Percentiles rank a stretch among this genome's conserved stretches.
Evolutionary conservation across 2,329 filamentous ascomycete genomes (phyloP).

Genomic region (Colletotrichum tropicale): DNA sequence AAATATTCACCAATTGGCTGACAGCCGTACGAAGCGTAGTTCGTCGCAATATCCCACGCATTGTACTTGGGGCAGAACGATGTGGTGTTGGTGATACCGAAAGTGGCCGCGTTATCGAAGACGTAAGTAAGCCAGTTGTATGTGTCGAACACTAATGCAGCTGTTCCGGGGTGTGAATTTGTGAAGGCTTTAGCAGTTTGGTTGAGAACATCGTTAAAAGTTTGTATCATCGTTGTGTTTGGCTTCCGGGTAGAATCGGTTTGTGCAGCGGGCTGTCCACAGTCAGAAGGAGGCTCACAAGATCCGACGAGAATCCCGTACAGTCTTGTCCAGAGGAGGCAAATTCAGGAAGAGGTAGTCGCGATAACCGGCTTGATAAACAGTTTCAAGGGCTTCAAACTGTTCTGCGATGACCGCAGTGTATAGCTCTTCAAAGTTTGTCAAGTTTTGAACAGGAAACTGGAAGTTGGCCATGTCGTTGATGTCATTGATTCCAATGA

Average conservation of each 20-base stretch:
- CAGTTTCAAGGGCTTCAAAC: constrained; percentile 29
- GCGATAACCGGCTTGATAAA: constrained; percentile 53
- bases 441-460: neutral
- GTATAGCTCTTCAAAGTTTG: neutral
- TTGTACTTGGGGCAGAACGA: constrained; percentile 28
- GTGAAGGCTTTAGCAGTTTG: constrained; percentile 34
- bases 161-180: constrained; percentile 17
- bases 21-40: constrained; percentile 30
- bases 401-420: constrained; percentile 1
- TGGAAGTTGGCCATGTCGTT: constrained; percentile 38
- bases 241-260: neutral
- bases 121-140: constrained; percentile 34
- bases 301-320: neutral
- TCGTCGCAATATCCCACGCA: constrained; percentile 25
- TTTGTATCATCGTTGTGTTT: neutral
- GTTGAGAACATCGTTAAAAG: neutral
- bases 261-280: neutral
- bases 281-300: neutral
- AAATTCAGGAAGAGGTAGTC: constrained; percentile 58
- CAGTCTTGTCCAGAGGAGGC: constrained; percentile 44
- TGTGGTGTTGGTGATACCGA: constrained; percentile 31
- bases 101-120: constrained; percentile 28
- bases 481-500: constrained; percentile 64
- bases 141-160: constrained; percentile 32
- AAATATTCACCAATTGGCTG: constrained; percentile 32